These are phyloP conservation scores for Paecilomyces fulvus DNA, from an alignment of 2,329 filamentous ascomycete species.

Conservation along the genomic window DNA sequence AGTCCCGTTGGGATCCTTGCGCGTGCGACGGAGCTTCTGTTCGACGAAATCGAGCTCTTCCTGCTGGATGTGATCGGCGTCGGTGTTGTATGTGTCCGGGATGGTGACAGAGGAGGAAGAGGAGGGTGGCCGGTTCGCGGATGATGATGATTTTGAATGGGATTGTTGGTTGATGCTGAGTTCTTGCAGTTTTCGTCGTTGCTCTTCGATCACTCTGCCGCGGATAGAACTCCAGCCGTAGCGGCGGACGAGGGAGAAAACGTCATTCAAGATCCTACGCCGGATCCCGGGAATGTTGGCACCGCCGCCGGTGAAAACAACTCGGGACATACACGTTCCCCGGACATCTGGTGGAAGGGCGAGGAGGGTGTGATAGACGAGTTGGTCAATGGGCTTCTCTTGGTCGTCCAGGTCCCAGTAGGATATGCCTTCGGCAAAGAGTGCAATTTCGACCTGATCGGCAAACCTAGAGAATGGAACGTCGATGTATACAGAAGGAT, in stretches of 20 bases:
- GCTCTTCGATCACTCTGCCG: conserved; percentile 55
- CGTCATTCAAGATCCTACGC: conserved; percentile 65
- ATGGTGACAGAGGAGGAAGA: background rate
- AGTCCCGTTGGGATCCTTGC: conserved; percentile 24
- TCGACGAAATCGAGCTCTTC: conserved; percentile 41
- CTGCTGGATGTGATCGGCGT: conserved; percentile 13
- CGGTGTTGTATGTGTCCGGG: background rate
- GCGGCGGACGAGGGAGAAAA: conserved; percentile 56
- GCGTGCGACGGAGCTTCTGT: conserved; percentile 29
- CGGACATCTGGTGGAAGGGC: conserved; percentile 73
- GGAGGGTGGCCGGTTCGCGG: conserved; percentile 7
- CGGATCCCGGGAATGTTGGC: conserved; percentile 73
- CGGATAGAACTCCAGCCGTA: conserved; percentile 71
- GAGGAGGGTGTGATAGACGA: conserved; percentile 69
- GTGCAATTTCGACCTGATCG: conserved; percentile 63
- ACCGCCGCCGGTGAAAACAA: conserved; percentile 77
- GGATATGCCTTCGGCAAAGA: conserved; percentile 54
- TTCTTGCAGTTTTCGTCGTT: conserved; percentile 36
- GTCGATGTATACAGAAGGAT: conserved; percentile 39
- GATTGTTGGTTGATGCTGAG: conserved; percentile 21
- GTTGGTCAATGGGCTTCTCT: conserved; percentile 66
- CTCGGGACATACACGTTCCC: conserved; percentile 76
- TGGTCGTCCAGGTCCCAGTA: conserved; percentile 69
- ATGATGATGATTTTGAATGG: conserved; percentile 8
- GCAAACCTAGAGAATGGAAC: conserved; percentile 64